Evolutionary conservation across 1,284 basidiomycete genomes (phyloP), one percentile per base, ranked within the genome.

Genomic region (Cryptococcus jaspeensis): DNA sequence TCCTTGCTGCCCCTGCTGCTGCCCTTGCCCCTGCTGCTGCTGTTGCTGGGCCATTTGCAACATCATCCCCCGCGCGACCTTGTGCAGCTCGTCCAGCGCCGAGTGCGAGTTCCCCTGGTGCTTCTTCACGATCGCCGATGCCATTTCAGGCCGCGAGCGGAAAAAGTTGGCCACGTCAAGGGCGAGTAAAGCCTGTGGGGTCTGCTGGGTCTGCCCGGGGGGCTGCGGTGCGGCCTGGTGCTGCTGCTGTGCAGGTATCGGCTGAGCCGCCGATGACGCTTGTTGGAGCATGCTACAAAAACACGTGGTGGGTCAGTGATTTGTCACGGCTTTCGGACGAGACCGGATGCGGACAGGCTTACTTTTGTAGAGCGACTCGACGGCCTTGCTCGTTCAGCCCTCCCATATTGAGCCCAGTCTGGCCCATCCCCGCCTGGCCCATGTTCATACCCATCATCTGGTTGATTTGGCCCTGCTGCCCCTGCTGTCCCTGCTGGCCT

Each of bases 341-440:
- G 36, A 16, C n/a, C n/a, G n/a, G 18, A 16, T 38, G 15, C 36
- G 28, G 28, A 32, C 13, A 18, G 28, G 58, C 56, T 50, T 35
- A 62, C 60, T 56, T 62, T 52, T 58, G 56, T 39, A 62, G 23
- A 45, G 58, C 55, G 43, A 48, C 20, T 11, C 60, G 43, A n/a
- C 60, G 50, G 13, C 50, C 56, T 25, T 53, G 50, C n/a, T 62
- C 60, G 3, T 50, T 56, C 36, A 56, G 50, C 2, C 53, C 58
- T 8, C 47, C 37, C 32, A 22, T 28, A 9, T 32, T 9, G 28
- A 32, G 28, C 25, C 28, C 35, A 5, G 35, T 18, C 11, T 28
- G 16, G 28, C 47, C 47, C 48, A 61, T 48, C 16, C 22, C 39
- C 20, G 20, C 25, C 25, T 32, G 23, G 25, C 49, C 40, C 47